These are phyloP conservation scores for Limtongozyma cylindracea DNA, from an alignment of 805 yeast genomes.

Conservation along the genomic window DNA sequence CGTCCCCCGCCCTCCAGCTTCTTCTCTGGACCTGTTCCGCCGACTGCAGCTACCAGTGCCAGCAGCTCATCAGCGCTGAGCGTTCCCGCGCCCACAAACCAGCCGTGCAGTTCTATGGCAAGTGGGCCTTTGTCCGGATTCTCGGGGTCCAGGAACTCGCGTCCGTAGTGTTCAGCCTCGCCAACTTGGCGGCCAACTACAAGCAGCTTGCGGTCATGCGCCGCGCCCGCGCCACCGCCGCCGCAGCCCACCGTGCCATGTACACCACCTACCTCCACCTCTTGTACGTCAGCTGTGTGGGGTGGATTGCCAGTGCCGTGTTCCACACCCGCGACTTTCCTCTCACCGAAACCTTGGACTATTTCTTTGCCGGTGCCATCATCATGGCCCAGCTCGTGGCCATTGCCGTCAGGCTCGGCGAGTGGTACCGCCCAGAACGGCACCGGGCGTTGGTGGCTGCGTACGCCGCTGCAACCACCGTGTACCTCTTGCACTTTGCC, in stretches of 20 bases:
- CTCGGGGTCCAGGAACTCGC: conserved; percentile 12
- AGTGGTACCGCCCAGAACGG: conserved; percentile 4
- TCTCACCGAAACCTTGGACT: conserved; percentile 13
- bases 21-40: too few species aligned
- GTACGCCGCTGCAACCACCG: conserved; percentile 3
- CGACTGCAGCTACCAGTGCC: conserved; percentile 15
- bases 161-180: conserved; percentile 10
- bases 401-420: conserved; percentile 8
- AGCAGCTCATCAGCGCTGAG: conserved; percentile 8
- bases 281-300: conserved; percentile 7
- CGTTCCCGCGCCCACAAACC: conserved; percentile 4
- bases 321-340: conserved; percentile 14
- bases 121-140: conserved; percentile 15
- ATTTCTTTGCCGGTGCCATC: conserved; percentile 14
- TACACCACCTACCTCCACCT: conserved; percentile 8
- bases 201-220: conserved; percentile 6
- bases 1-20: too few species aligned
- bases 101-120: conserved; percentile 15
- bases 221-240: conserved; percentile 5
- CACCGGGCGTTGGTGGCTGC: conserved; percentile 2
- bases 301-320: conserved; percentile 12
- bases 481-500: conserved; percentile 7
- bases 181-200: conserved; percentile 11
- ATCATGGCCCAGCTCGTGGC: conserved; percentile 11
- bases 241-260: conserved; percentile 5